Percentiles rank a stretch among this genome's conserved stretches.
Evolutionary conservation across 2,329 filamentous ascomycete genomes (phyloP).

Genomic region (Talaromyces islandicus): DNA sequence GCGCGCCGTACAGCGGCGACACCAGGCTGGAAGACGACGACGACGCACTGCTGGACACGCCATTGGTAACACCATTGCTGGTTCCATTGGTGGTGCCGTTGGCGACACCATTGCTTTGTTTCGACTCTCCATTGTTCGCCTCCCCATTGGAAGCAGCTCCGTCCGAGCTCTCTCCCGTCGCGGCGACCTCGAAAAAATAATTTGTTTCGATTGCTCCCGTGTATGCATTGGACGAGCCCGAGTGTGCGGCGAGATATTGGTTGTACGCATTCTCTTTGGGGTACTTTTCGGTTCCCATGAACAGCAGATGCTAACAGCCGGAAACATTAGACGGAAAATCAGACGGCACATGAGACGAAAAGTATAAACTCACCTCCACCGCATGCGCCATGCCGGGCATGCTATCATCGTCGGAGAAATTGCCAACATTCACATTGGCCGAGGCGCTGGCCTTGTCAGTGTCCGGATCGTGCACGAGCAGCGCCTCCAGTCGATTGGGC

Average conservation of each 20-base stretch:
- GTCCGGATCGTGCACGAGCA: slow-evolving; percentile 87
- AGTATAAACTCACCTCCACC: slow-evolving; percentile 54
- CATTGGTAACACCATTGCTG: slow-evolving; percentile 10
- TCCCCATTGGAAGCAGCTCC: slow-evolving; percentile 21
- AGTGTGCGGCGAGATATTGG: slow-evolving; percentile 83
- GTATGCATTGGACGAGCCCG: slow-evolving; percentile 90
- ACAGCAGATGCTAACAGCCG: slow-evolving; percentile 64
- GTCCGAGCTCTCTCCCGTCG: slow-evolving; percentile 54
- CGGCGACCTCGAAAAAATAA: slow-evolving; percentile 94
- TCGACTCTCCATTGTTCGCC: not conserved
- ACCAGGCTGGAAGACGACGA: slow-evolving; percentile 16
- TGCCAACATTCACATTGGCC: slow-evolving; percentile 92
- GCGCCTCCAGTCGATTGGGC: slow-evolving; percentile 78
- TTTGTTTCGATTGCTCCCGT: slow-evolving; percentile 92
- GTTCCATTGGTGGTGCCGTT: slow-evolving; percentile 9
- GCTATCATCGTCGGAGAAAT: slow-evolving; percentile 83
- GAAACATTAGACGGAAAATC: not conserved
- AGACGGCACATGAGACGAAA: not conserved
- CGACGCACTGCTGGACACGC: slow-evolving; percentile 14
- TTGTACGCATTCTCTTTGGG: slow-evolving; percentile 94
- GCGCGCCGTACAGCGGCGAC: slow-evolving; percentile 69
- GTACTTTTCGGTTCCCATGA: slow-evolving; percentile 99
- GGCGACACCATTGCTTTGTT: slow-evolving; percentile 4
- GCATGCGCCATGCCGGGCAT: slow-evolving; percentile 95
- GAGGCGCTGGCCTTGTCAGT: slow-evolving; percentile 96